Conservation (phyloP, 2,329 filamentous ascomycete species). For the Madurella mycetomatis region DNA sequence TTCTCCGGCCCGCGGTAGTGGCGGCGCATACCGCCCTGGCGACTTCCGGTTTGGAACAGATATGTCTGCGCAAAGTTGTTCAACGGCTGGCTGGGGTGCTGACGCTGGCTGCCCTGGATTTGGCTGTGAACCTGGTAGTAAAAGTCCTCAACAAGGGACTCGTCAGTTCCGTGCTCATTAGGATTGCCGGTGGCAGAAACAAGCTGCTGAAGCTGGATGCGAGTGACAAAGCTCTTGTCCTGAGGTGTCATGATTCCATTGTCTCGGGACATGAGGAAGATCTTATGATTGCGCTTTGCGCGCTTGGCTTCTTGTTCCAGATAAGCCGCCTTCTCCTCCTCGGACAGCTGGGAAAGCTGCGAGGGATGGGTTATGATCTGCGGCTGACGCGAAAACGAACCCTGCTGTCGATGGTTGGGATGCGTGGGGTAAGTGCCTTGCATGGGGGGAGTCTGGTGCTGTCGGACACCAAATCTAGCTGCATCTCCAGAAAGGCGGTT, state of each 20-base stretch:
- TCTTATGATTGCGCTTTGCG: conserved; percentile 97
- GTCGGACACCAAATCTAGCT: conserved; percentile 32
- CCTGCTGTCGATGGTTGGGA: conserved; percentile 41
- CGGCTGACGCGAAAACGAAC: conserved; percentile 54
- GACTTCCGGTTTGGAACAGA: conserved; percentile 86
- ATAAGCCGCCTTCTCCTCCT: conserved; percentile 79
- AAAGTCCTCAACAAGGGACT: conserved; percentile 85
- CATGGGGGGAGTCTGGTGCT: conserved; percentile 28
- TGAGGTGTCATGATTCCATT: conserved; percentile 98
- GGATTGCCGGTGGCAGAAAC: conserved; percentile 88
- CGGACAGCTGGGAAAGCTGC: conserved; percentile 71
- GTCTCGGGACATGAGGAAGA: conserved; percentile 85
- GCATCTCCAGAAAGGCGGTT: conserved; percentile 56
- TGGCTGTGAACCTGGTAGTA: conserved; percentile 98
- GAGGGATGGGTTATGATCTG: conserved; percentile 58
- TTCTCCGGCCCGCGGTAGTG: conserved; percentile 85
- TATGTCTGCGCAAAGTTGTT: conserved; percentile 98
- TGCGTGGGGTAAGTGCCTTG: conserved; percentile 28
- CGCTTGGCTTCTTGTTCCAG: conserved; percentile 89
- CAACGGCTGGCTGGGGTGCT: conserved; percentile 87
- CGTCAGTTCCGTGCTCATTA: conserved; percentile 73
- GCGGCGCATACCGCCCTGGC: conserved; percentile 68
- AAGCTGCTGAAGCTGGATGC: conserved; percentile 94
- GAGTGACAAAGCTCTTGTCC: conserved; percentile 98
- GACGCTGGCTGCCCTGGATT: conserved; percentile 82